Evolutionary conservation across 139 green algal species (phyloP), one percentile per base, ranked within the genome.

Genomic region (Chloropicon primus): DNA sequence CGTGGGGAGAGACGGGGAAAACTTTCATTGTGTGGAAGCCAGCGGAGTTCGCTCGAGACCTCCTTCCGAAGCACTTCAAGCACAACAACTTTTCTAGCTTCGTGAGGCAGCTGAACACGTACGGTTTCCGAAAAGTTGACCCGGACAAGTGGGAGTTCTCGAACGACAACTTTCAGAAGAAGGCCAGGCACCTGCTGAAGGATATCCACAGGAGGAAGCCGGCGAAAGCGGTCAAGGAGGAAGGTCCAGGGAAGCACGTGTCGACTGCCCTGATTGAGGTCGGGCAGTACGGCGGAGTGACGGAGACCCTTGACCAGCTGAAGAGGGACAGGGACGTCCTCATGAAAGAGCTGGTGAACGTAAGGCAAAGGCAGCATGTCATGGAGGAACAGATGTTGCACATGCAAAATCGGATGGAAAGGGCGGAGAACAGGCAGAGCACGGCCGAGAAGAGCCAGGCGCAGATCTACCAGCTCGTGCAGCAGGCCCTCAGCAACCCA

Each of bases 41-140:
- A 1, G 85, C 88, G 0, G 93, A 97, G 74, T 97, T 98, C 82
- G 90, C 91, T 1, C 75, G 87, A 0, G 89, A 97, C 77, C 79
- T 98, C 53, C 86, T 98, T 28, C 94, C 94, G 0, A 85, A 84
- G 74, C 87, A 96, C 82, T 98, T 98, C 87, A 98, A 98, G 85
- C 94, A 98, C 86, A 97, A 97, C 83, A 97, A 97, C 83, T 97
- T 97, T 79, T 94, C 87, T 23, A 91, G 81, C 80, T 98, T 98
- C 77, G 94, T 98, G 54, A 85, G 94, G 5, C 94, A 98, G 82
- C 91, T 98, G 1, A 98, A 98, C 81, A 98, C 94, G 22, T 98
- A 98, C 80, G 91, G 95, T 53, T 99, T 99, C 80, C 85, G 92
- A 10, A 99, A 99, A 77, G 86, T 95, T 2, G 90, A 99, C 78